Evolutionary conservation across 805 yeast genomes (phyloP).

Genomic region (Candida mattraensis): DNA sequence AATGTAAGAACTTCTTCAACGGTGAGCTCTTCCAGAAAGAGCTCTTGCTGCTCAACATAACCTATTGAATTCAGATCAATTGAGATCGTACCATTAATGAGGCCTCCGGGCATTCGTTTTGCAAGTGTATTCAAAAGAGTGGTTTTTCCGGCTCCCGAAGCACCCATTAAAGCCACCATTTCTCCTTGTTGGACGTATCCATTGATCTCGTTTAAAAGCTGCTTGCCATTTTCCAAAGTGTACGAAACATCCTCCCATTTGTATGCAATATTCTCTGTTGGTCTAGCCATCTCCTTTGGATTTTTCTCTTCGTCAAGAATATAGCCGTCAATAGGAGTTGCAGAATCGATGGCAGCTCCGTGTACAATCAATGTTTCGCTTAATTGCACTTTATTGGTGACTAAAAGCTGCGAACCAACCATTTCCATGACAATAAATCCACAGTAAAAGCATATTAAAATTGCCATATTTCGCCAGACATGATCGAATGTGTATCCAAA

Average conservation of each 20-base stretch:
- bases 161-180: slow-evolving; percentile 47
- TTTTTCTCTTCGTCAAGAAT: too few relatives aligned
- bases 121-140: slow-evolving; percentile 48
- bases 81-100: slow-evolving; percentile 36
- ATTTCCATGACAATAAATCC: slow-evolving; percentile 22
- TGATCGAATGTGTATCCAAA: slow-evolving; percentile 47
- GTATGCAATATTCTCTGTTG: too few relatives aligned
- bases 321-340: too few relatives aligned
- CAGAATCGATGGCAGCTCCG: too few relatives aligned
- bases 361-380: too few relatives aligned
- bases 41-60: slow-evolving; percentile 55
- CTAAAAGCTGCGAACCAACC: slow-evolving; percentile 26
- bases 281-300: too few relatives aligned
- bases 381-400: too few relatives aligned
- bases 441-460: slow-evolving; percentile 28
- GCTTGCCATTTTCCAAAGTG: too few relatives aligned
- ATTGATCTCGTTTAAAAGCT: slow-evolving; percentile 26
- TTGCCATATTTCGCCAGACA: slow-evolving; percentile 39
- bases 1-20: slow-evolving; percentile 46
- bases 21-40: slow-evolving; percentile 45
- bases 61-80: slow-evolving; percentile 46
- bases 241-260: too few relatives aligned
- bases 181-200: slow-evolving; percentile 39
- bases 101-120: slow-evolving; percentile 46
- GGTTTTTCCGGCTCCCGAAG: slow-evolving; percentile 52